Percentiles rank a stretch among this genome's conserved stretches.
These are phyloP conservation scores for Cucurbita maxima DNA, from an alignment of 306 rosid genomes.

Conservation along the genomic window DNA sequence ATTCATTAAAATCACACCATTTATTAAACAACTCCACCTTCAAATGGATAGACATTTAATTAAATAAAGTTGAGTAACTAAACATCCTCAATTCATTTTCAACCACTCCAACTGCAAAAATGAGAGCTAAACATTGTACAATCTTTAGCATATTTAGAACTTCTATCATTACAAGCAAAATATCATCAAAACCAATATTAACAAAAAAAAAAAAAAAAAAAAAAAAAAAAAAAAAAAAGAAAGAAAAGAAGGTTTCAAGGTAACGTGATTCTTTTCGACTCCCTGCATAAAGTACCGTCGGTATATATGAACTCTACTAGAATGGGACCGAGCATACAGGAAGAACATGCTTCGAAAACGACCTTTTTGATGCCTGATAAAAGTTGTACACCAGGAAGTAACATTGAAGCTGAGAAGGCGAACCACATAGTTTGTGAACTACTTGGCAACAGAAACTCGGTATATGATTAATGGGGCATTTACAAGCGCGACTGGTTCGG, in stretches of 20 bases:
- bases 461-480: neutral
- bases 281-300: constrained; percentile 37
- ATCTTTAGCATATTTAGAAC: constrained; percentile 1
- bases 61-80: neutral
- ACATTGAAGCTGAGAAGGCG: constrained; percentile 2
- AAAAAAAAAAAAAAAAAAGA: too few relatives aligned
- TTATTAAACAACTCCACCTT: neutral
- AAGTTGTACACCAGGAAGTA: neutral
- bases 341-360: constrained; percentile 1
- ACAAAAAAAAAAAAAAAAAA: neutral
- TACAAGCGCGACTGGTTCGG: neutral
- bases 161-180: constrained; percentile 20
- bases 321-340: constrained; percentile 14
- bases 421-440: neutral
- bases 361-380: neutral
- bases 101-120: constrained; percentile 5
- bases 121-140: constrained; percentile 5
- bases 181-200: constrained; percentile 25
- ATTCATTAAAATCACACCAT: neutral
- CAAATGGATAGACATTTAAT: neutral
- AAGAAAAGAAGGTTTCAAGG: constrained; percentile 21
- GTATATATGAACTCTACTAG: constrained; percentile 22
- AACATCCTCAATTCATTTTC: neutral
- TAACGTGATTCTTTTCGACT: constrained; percentile 23
- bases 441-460: constrained; percentile 3